A percentile compares a stretch with the other conserved stretches of the same genome.
phyloP scores from a whole-genome alignment of 495 filamentous ascomycete genomes.

The Pyronema omphalodes region DNA sequence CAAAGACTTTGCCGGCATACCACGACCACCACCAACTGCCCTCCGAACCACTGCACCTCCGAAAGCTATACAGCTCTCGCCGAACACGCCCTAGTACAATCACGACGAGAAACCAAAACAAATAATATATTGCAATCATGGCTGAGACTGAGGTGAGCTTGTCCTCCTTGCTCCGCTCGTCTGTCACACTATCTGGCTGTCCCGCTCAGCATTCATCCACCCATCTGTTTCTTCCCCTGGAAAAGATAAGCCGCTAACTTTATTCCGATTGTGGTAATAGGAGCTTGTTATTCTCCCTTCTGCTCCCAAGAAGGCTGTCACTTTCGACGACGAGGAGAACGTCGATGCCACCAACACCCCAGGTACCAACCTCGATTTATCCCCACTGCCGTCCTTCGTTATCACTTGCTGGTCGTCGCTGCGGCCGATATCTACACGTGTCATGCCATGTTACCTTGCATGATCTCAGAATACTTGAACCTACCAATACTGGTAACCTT shows the following conservation, averaged over 20 bases:
- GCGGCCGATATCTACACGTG: neutral
- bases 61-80: neutral
- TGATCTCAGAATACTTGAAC: neutral
- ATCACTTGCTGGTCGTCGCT: neutral
- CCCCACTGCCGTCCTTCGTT: no score
- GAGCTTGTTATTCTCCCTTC: slow-evolving; percentile 5
- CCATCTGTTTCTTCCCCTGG: neutral
- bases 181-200: neutral
- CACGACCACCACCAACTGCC: neutral
- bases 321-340: slow-evolving; percentile 9
- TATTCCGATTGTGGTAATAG: neutral
- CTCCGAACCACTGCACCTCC: neutral
- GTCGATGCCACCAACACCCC: no score
- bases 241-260: neutral
- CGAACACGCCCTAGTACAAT: neutral
- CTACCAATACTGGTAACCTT: neutral
- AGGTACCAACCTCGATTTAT: no score
- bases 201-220: neutral
- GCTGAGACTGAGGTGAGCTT: slow-evolving; percentile 18
- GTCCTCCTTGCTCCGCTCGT: neutral
- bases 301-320: slow-evolving; percentile 12
- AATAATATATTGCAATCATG: slow-evolving; percentile 13
- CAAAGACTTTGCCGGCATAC: neutral
- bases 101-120: neutral
- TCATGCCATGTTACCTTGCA: neutral